phyloP scores from a whole-genome alignment of 768 basidiomycete species.

The Flagelloscypha sp. region DNA sequence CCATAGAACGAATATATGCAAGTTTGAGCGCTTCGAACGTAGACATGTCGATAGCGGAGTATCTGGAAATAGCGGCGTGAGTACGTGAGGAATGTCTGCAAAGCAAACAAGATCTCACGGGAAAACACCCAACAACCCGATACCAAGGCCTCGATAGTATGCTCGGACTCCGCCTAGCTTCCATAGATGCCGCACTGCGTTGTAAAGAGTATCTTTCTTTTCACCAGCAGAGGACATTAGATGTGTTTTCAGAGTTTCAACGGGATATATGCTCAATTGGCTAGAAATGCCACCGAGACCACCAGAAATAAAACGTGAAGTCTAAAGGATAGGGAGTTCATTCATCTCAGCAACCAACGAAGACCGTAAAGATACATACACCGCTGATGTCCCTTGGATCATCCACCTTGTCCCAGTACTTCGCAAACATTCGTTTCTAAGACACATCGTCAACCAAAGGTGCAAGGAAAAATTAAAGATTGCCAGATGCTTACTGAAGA shows the following conservation, averaged over 20 bases:
- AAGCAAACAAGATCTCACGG: constrained; percentile 47
- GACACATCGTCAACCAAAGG: constrained; percentile 1
- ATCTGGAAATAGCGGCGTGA: constrained; percentile 31
- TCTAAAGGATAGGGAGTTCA: too few species aligned
- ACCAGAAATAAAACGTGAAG: constrained; percentile 92
- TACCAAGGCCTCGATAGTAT: constrained; percentile 91
- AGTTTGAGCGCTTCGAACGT: constrained; percentile 95
- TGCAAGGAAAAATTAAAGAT: constrained; percentile 9
- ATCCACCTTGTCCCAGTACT: constrained; percentile 84
- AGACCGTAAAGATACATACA: too few species aligned
- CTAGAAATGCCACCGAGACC: constrained; percentile 93
- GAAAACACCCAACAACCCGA: constrained; percentile 93
- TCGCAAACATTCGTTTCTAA: constrained; percentile 91
- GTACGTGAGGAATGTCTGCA: constrained; percentile 2
- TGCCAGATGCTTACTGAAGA: constrained; percentile 73
- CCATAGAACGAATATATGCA: constrained; percentile 79
- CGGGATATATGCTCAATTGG: constrained; percentile 94
- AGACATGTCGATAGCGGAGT: constrained; percentile 95
- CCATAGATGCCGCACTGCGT: constrained; percentile 72
- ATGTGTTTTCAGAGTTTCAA: constrained; percentile 97
- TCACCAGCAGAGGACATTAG: constrained; percentile 85
- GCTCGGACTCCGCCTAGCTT: constrained; percentile 67
- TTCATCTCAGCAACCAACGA: too few species aligned
- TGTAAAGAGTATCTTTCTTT: constrained; percentile 47
- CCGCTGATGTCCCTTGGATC: constrained; percentile 87